A percentile compares a stretch with the other conserved stretches of the same genome.
Conservation (phyloP, 768 basidiomycete genomes). For the Mycena vitilis region DNA sequence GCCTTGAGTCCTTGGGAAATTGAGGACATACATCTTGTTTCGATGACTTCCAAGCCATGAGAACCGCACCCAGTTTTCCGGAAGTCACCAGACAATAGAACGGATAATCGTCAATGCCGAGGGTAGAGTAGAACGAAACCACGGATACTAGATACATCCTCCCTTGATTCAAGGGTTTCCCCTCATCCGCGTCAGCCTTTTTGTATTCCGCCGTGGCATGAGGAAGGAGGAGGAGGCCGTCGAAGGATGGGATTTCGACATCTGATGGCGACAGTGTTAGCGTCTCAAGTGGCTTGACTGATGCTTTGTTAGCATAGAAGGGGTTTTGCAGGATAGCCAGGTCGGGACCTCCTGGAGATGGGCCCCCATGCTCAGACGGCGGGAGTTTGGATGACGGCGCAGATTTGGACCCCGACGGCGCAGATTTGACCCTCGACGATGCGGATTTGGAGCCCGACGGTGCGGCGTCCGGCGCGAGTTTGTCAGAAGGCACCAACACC, state of each 20-base stretch:
- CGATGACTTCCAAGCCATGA: slow-evolving; percentile 23
- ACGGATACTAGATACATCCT: slow-evolving; percentile 16
- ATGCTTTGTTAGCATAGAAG: slow-evolving; percentile 1
- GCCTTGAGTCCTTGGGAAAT: background rate
- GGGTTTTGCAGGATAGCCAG: background rate
- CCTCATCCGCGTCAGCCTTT: background rate
- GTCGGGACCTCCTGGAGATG: too few relatives aligned
- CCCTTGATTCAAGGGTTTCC: slow-evolving; percentile 5
- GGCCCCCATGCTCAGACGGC: too few relatives aligned
- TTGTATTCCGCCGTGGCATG: slow-evolving; percentile 17
- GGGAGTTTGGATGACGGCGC: too few relatives aligned
- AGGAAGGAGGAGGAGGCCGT: slow-evolving; percentile 2
- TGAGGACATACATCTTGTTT: background rate
- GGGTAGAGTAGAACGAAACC: slow-evolving; percentile 15
- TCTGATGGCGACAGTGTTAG: too few relatives aligned
- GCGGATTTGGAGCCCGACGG: too few relatives aligned
- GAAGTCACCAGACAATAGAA: slow-evolving; percentile 18
- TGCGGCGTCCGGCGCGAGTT: too few relatives aligned
- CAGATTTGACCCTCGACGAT: too few relatives aligned
- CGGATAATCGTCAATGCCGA: slow-evolving; percentile 19
- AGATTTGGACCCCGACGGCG: too few relatives aligned
- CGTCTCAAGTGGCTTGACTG: background rate
- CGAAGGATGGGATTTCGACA: background rate
- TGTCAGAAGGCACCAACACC: too few relatives aligned
- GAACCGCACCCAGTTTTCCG: background rate